A percentile compares a stretch with the other conserved stretches of the same genome.
phyloP scores from a whole-genome alignment of 1,284 basidiomycete species.

The Puccinia triticina region DNA sequence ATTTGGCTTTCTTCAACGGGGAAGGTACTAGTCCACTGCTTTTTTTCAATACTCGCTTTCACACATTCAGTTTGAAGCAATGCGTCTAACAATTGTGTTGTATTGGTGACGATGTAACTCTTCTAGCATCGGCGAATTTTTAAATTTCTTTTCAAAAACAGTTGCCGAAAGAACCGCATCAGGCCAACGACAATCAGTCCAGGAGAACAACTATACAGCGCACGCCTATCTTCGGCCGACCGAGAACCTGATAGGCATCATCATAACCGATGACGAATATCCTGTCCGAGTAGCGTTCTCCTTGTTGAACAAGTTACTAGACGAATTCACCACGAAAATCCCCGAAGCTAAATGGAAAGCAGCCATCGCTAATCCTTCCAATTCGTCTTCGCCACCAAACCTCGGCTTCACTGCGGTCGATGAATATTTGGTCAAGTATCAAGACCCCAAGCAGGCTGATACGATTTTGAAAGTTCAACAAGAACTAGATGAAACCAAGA shows the following conservation, averaged over 20 bases:
- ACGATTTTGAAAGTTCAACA: conserved; percentile 98
- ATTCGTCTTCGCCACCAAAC: background rate
- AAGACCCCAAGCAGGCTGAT: conserved; percentile 97
- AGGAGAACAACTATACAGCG: conserved; percentile 91
- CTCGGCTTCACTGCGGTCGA: conserved; percentile 66
- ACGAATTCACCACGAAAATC: conserved; percentile 84
- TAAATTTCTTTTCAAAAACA: conserved; percentile 88
- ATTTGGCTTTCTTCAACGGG: conserved; percentile 91
- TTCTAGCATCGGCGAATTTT: conserved; percentile 74
- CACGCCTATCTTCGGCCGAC: conserved; percentile 78
- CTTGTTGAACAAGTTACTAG: conserved; percentile 87
- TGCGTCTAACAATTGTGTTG: background rate
- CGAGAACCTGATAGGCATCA: conserved; percentile 72
- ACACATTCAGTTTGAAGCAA: background rate
- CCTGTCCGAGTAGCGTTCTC: conserved; percentile 96
- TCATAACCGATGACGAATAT: conserved; percentile 95
- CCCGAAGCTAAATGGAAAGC: conserved; percentile 69
- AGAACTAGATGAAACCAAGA: conserved; percentile 99
- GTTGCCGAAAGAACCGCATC: conserved; percentile 85
- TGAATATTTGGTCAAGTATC: conserved; percentile 86
- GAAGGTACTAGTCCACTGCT: conserved; percentile 63
- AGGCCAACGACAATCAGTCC: conserved; percentile 81
- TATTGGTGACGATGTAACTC: background rate
- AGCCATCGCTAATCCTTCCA: conserved; percentile 67
- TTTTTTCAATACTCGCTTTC: conserved; percentile 29